Evolutionary conservation across 257 asterid genomes (phyloP), one percentile per base, ranked within the genome.

Genomic region (Thymus quinquecostatus): DNA sequence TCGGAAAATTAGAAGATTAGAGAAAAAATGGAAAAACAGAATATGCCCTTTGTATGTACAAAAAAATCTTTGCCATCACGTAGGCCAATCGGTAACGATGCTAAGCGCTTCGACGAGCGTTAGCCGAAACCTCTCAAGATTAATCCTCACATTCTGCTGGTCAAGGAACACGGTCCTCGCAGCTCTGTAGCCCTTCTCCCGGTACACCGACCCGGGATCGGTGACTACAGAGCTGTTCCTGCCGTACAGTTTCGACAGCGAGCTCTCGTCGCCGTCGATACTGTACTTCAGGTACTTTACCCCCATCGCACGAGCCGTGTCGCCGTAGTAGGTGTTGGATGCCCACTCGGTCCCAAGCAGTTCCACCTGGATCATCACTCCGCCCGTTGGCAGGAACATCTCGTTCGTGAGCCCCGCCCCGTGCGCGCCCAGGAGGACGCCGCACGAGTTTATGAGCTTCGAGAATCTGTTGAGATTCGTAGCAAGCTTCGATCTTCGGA

Each of bases 321-420:
- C 82, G 0, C 96, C 99, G 45, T 81, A 94, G 62, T 89, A 89
- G 0, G 87, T 84, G 56, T 85, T 75, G 13, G 97, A 87, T 0
- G 89, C 90, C 99, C 99, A 94, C 33, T 77, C 95, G 11, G 95
- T 91, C 28, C 99, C 99, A 0, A 94, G 86, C 0, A 92, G 82
- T 12, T 89, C 86, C 60, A 94, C 82, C 63, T 94, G 99, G 60
- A 94, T 75, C 82, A 94, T 89, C 3, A 86, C 90, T 0, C 87
- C 87, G 6, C 92, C 95, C 4, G 84, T 71, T 11, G 86, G 85
- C 87, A 91, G 63, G 66, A 91, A 91, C 27, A 94, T 81, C 82
- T 89, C 90, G 79, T 94, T 93, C 10, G 99, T 91, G 60, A 94
- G 60, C 28, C 97, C 99, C 3, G 99, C 99, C 51, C 99, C 99